Base-by-base conservation (phyloP, 768 basidiomycete species). In the Postia placenta region DNA sequence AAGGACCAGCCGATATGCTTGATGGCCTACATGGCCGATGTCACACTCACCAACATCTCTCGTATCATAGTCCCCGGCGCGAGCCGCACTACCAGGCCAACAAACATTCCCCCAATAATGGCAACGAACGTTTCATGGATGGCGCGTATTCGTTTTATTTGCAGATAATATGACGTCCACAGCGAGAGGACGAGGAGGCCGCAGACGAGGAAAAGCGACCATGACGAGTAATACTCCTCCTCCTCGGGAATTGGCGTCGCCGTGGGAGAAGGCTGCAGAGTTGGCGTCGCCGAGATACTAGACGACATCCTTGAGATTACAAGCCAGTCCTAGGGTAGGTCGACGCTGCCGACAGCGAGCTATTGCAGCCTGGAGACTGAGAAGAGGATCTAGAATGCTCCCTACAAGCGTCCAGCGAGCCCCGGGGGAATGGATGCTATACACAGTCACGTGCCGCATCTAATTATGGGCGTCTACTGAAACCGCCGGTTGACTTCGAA, bases 71-170 rank as follows among this genome's bases (percentile, higher is more conserved):
- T 89, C 7, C 93, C 95, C 0, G 94, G 94, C 1, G 89, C 83
- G 37, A 98, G 72, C 55, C 96, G 75, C 35, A 98, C 84, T 44
- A 96, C 78, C 54, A 96, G 70, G 1, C 96, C 96, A 37, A 99
- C 96, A 25, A 87, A 78, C 92, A 96, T 97, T 36, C 96, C 93
- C 5, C 93, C 92, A 62, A 93, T 82, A 55, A 98, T 92, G 19
- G 94, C 88, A 17, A 99, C 89, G 25, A 97, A 74, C 0, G 96
- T 99, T 69, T 99, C 96, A 60, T 99, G 93, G 11, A 99, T 80
- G 15, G 91, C 87, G 48, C 93, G 82, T 70, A 99, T 99, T 43
- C 87, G 79, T 65, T 94, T 92, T 62, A 97, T 91, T 74, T 98
- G 94, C 3, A 99, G 82, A 62, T 97, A 98, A 72, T 99, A 99